These are phyloP conservation scores for Gaeumannomyces tritici DNA, from an alignment of 2,329 filamentous ascomycete species.

Conservation along the genomic window DNA sequence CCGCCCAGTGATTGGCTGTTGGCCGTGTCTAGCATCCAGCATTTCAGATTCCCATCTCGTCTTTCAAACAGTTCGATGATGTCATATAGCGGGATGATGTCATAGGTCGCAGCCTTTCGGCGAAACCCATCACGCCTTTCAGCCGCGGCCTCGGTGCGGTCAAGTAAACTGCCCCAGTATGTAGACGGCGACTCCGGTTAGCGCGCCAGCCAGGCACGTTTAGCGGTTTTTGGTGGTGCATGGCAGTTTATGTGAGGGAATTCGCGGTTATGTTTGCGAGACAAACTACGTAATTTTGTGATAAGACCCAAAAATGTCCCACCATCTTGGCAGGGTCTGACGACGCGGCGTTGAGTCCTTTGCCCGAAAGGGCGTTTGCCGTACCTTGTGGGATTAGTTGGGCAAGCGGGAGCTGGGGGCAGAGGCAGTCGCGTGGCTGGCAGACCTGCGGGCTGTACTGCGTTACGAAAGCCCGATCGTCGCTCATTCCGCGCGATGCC, in stretches of 20 bases:
- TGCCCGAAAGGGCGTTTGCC: neutral
- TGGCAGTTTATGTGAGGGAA: neutral
- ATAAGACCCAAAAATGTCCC: neutral
- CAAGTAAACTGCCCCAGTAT: neutral
- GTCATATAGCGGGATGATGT: neutral
- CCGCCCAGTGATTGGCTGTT: neutral
- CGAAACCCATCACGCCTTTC: neutral
- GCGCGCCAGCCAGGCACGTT: neutral
- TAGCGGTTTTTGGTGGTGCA: neutral
- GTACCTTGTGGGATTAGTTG: too few relatives aligned
- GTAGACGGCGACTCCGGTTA: neutral
- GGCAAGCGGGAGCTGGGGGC: too few relatives aligned
- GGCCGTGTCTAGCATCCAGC: neutral
- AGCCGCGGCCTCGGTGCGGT: neutral
- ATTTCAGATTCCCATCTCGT: too few relatives aligned
- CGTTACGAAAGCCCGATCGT: too few relatives aligned
- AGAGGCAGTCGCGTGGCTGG: too few relatives aligned
- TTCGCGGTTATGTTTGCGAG: neutral
- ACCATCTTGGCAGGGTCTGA: neutral
- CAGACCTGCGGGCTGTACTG: too few relatives aligned
- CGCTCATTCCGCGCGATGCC: too few relatives aligned
- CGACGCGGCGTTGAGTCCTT: neutral
- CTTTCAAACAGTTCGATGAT: too few relatives aligned
- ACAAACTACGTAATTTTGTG: neutral
- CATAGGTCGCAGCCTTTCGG: neutral